Base-by-base conservation (phyloP, 202 grass and related monocot genomes). In the Cymbopogon flexuosus region DNA sequence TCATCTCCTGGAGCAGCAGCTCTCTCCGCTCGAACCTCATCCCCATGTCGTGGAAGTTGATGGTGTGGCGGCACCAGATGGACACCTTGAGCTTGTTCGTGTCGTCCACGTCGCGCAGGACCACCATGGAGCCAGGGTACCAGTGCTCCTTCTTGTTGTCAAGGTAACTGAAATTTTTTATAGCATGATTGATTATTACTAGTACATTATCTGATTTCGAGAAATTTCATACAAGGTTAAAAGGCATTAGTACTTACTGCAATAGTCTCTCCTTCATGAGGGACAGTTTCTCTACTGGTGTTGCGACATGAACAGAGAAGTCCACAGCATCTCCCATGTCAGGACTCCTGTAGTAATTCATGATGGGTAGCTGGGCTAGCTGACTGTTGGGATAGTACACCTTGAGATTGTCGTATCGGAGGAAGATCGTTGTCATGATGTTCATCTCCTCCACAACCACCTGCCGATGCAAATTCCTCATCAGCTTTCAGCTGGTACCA, bases 381-480 rank as follows among this genome's bases (percentile, higher is more conserved):
- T 92, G 33, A 51, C 83, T 97, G 70, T 97, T 97, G 1, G 94
- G 94, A 73, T 94, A 97, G 30, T 87, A 88, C 11, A 97, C 81
- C 84, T 94, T 97, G 65, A 92, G 84, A 66, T 97, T 97, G 84
- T 97, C 91, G 12, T 84, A 81, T 70, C 91, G 81, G 49, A 97
- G 84, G 67, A 97, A 94, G 66, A 92, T 83, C 3, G 94, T 97
- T 16, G 94, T 90, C 81, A 94, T 70, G 81, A 94, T 97, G 85
- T 94, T 97, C 94, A 97, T 97, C 84, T 97, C 94, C 83, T 97
- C 94, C 16, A 97, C 94, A 67, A 97, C 70, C 75, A 97, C 73
- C 94, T 97, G 78, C 5, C 4, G 22, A 52, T 16, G 11, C 40
- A 9, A 79, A 83, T 72, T 19, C 49, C 16, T 30, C 10, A 77